Base-by-base conservation (phyloP, 345 rosid species). In the Arabidopsis thaliana region DNA sequence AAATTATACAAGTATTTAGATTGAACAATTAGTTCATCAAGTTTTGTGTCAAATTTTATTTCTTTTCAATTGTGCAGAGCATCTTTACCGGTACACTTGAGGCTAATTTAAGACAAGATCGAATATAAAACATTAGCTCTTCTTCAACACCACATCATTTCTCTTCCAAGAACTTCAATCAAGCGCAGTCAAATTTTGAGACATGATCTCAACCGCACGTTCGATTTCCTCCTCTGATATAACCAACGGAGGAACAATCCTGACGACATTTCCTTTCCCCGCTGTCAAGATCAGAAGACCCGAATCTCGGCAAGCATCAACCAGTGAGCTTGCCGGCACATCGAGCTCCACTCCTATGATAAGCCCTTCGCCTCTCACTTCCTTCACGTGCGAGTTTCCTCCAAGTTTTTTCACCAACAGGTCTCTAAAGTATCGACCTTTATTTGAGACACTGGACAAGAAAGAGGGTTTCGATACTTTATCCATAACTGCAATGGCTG, bases 201-300 rank as follows among this genome's bases (percentile, higher is more conserved):
- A 58, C 36, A 91, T 42, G 74, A 87, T 89, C 62, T 86, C 89
- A 55, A 83, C 96, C 8, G 93, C 97, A 64, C 41, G 69, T 44
- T 82, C 85, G 56, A 93, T 71, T 62, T 93, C 97, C 73, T 87
- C 82, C 78, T 85, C 89, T 5, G 93, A 79, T 68, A 95, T 85
- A 72, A 92, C 83, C 88, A 95, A 71, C 4, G 99, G 97, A 57
- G 97, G 96, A 48, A 95, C 97, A 59, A 92, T 73, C 80, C 98
- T 90, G 53, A 95, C 91, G 5, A 88, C 85, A 55, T 95, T 87
- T 41, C 97, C 97, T 75, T 89, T 90, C 12, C 99, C 97, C 0
- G 97, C 96, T 10, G 93, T 90, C 46, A 89, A 83, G 2, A 95
- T 38, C 40, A 95, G 72, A 55, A 90, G 93, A 64, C 97, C 90